Base-by-base conservation (phyloP, 768 basidiomycete genomes). In the Ephemerocybe angulata region DNA sequence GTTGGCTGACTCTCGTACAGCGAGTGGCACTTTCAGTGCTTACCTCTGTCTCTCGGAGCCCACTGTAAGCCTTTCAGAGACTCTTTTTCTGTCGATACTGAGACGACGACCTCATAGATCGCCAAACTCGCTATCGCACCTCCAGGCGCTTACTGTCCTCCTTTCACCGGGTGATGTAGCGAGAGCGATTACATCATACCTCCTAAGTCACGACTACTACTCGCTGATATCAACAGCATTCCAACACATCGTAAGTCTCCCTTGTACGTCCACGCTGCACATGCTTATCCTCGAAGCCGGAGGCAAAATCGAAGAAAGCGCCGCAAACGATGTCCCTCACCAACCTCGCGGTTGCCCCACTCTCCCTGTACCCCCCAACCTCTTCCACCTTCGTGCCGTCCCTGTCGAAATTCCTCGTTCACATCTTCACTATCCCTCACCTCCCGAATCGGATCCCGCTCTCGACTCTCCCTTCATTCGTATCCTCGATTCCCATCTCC, bases 391-490 rank as follows among this genome's bases (percentile, higher is more conserved):
- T 72, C 60, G 25, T 67, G 5, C 60, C 57, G 56, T 67, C 74
- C 40, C 62, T 86, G 15, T 58, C 68, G 28, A 63, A 67, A 17
- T 62, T 88, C 27, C 60, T 89, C 51, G 63, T 72, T 13, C 68
- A 73, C 56, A 81, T 95, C 52, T 74, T 96, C 54, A 79, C 86
- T 1, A 74, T 95, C 41, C 88, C 90, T 0, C 71, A 92, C 0
- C 77, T 98, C 0, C 92, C 91, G 1, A 87, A 90, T 67, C 87
- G 84, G 7, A 73, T 88, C 43, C 87, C 83, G 31, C 73, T 85
- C 21, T 66, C 71, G 0, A 77, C 82, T 21, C 78, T 96, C 31
- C 82, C 84, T 3, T 69, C 77, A 22, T 73, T 98, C 37, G 84
- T 87, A 15, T 74, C 83, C 15, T 73, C 76, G 10, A 73, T 95